These are phyloP conservation scores for Albifimbria verrucaria DNA, from an alignment of 2,329 filamentous ascomycete genomes.

Conservation along the genomic window DNA sequence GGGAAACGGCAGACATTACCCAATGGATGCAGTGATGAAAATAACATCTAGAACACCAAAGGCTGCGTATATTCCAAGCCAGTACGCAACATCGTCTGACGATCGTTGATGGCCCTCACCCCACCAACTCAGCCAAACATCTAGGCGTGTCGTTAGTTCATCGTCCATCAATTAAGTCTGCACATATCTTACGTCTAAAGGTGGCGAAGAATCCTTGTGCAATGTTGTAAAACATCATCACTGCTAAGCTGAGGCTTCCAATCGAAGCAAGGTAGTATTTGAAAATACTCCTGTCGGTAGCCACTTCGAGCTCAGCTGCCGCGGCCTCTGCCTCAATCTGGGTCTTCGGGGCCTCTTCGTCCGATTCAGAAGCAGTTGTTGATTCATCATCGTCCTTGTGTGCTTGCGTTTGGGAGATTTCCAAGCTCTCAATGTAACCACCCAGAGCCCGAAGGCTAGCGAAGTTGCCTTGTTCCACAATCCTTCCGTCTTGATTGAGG, in stretches of 20 bases:
- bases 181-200: constrained; percentile 19
- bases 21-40: constrained; percentile 21
- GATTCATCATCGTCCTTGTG: constrained; percentile 7
- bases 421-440: constrained; percentile 34
- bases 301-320: background rate
- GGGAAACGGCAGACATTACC: too few relatives aligned
- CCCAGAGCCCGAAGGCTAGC: constrained; percentile 29
- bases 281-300: constrained; percentile 22
- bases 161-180: background rate
- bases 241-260: constrained; percentile 12
- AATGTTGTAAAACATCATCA: constrained; percentile 13
- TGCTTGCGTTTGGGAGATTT: constrained; percentile 21
- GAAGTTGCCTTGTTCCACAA: constrained; percentile 40
- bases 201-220: constrained; percentile 14
- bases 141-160: constrained; percentile 5
- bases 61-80: constrained; percentile 23
- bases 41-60: constrained; percentile 20
- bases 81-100: constrained; percentile 22
- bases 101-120: constrained; percentile 22
- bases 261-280: constrained; percentile 25
- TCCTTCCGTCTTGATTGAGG: constrained; percentile 32
- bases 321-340: background rate
- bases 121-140: constrained; percentile 29
- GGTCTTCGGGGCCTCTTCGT: constrained; percentile 1
- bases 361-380: background rate